Percentiles rank a stretch among this genome's conserved stretches.
These are phyloP conservation scores for Alternaria consortialis DNA, from an alignment of 2,329 filamentous ascomycete species.

Conservation along the genomic window DNA sequence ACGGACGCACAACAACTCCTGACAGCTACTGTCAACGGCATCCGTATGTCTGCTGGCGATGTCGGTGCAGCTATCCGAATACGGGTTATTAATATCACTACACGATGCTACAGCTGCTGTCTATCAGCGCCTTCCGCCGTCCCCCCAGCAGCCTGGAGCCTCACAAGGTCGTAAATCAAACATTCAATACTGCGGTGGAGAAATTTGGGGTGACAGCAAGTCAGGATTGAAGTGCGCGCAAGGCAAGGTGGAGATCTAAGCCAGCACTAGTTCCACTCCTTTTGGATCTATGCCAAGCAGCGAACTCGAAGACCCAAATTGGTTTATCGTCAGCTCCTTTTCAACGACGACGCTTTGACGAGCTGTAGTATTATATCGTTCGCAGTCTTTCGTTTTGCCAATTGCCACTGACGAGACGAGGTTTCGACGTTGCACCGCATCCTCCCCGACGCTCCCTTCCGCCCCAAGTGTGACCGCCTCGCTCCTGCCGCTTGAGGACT, in stretches of 20 bases:
- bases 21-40: conserved; percentile 3
- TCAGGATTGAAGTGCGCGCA: not conserved
- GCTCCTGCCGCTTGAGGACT: conserved; percentile 26
- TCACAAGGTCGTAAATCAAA: not conserved
- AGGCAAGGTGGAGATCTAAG: conserved; percentile 8
- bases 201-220: not conserved
- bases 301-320: conserved; percentile 29
- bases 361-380: conserved; percentile 18
- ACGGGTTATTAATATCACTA: not conserved
- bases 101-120: conserved; percentile 1
- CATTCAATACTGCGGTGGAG: no score
- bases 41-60: not conserved
- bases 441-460: conserved; percentile 26
- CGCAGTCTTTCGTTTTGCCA: conserved; percentile 18
- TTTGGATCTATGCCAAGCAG: conserved; percentile 31
- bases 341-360: conserved; percentile 21
- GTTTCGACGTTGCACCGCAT: conserved; percentile 34
- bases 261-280: conserved; percentile 21
- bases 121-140: not conserved
- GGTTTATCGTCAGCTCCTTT: conserved; percentile 38
- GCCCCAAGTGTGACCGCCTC: conserved; percentile 33
- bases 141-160: not conserved
- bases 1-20: conserved; percentile 6
- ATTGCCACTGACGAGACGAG: conserved; percentile 20
- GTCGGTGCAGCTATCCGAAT: conserved; percentile 5